Evolutionary conservation across 2,329 filamentous ascomycete genomes (phyloP), one percentile per base, ranked within the genome.

Genomic region (Botrytis galanthina): DNA sequence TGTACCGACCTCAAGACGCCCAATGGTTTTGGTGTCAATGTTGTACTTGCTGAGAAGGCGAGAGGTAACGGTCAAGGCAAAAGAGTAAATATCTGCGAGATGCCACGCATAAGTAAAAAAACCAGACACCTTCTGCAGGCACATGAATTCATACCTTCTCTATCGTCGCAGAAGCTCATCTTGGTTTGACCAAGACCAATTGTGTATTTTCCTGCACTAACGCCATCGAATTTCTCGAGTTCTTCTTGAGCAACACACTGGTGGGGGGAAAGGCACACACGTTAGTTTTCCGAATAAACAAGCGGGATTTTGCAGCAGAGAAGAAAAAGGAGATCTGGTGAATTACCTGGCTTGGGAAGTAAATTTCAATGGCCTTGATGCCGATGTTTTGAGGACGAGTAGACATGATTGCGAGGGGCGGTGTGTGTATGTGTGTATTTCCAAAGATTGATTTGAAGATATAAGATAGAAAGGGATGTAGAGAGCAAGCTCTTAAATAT

Each of bases 341-440:
- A 84, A 90, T 77, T 84, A 95, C 93, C 90, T 95, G 93, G 83
- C 88, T 92, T 77, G 93, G 93, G 82, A 94, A 93, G 84, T 96
- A 96, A 82, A 96, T 89, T 83, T 96, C 93, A 84, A 96, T 93
- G 91, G 92, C 93, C 87, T 96, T 95, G 83, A 96, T 94, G 88
- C 93, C 93, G 84, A 96, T 91, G 85, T 95, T 95, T 84, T 94
- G 90, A 77, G 93, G 92, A 84, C 92, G 91, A 79, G 90, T 83
- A 82, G 92, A 88, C 92, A 94, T 95, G 61, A 66, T 79, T 75
- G 70, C n/a, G 71, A 63, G 76, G 72, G 76, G 78, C 75, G 78
- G 78, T 78, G 26, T 26, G 46, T 48, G 26, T 51, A 8, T 48
- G 39, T 44, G 42, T 44, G 16, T 44, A 6, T 44, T 67, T 67